Evolutionary conservation across 257 asterid species (phyloP).

Genomic region (Capsicum rhomboideum): DNA sequence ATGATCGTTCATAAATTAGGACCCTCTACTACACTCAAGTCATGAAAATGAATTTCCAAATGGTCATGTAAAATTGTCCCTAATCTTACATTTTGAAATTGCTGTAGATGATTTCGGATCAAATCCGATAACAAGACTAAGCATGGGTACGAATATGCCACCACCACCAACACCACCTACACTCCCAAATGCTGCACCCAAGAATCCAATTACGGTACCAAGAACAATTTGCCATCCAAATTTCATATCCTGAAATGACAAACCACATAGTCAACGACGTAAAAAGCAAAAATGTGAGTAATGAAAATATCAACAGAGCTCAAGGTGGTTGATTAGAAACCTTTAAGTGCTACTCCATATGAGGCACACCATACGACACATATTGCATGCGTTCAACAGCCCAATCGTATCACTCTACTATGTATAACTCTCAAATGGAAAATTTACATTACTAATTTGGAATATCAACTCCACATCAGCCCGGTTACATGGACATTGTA

Average conservation of each 20-base stretch:
- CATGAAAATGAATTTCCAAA: neutral
- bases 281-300: neutral
- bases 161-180: conserved; percentile 99
- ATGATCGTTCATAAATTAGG: neutral
- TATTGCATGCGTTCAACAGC: neutral
- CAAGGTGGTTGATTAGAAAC: neutral
- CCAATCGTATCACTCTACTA: neutral
- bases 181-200: conserved; percentile 95
- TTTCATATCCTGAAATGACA: conserved; percentile 53
- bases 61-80: neutral
- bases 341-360: neutral
- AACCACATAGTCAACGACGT: neutral
- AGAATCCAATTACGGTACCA: conserved; percentile 83
- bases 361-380: neutral
- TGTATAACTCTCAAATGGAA: neutral
- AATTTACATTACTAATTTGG: neutral
- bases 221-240: conserved; percentile 66
- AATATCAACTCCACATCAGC: neutral
- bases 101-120: conserved; percentile 96
- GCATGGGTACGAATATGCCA: conserved; percentile 97
- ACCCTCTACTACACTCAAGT: neutral
- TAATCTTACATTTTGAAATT: conserved; percentile 79
- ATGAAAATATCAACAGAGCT: neutral
- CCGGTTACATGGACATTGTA: neutral
- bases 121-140: conserved; percentile 70